Conservation (phyloP, 2,329 filamentous ascomycete genomes). For the Hypoxylon sp. region DNA sequence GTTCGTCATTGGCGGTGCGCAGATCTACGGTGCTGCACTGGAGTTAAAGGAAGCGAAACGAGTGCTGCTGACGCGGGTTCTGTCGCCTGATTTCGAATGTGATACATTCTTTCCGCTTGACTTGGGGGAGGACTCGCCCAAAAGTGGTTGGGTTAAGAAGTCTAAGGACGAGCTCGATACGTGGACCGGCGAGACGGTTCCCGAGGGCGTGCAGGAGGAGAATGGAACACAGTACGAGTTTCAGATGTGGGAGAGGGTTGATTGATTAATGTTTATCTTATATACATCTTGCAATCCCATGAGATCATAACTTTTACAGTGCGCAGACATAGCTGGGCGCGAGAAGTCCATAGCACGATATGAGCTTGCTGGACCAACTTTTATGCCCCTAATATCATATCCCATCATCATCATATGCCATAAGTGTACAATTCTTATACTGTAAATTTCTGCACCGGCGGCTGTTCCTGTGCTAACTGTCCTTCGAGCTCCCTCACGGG, state of each 20-base stretch:
- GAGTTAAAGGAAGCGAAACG: conserved; percentile 68
- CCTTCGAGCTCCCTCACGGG: conserved; percentile 59
- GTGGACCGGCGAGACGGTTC: conserved; percentile 77
- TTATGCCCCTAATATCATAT: conserved; percentile 15
- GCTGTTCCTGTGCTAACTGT: conserved; percentile 48
- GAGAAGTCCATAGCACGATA: not conserved
- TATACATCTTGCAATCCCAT: conserved; percentile 33
- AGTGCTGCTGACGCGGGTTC: conserved; percentile 79
- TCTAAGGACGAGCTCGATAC: conserved; percentile 68
- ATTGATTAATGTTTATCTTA: conserved; percentile 41
- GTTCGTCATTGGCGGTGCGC: conserved; percentile 91
- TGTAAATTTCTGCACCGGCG: conserved; percentile 42
- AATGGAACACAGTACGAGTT: conserved; percentile 77
- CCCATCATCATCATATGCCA: conserved; percentile 20
- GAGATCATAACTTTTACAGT: conserved; percentile 19
- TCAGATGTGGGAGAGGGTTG: conserved; percentile 78
- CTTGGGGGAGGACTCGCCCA: conserved; percentile 59
- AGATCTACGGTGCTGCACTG: conserved; percentile 85
- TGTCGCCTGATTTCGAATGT: conserved; percentile 76
- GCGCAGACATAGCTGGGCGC: conserved; percentile 2
- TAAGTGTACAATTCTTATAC: conserved; percentile 31
- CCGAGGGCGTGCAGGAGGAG: conserved; percentile 72
- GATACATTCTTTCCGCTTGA: conserved; percentile 81
- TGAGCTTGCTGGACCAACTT: conserved; percentile 10
- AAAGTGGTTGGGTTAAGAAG: conserved; percentile 68